phyloP scores from a whole-genome alignment of 2,329 filamentous ascomycete species.

The Sporothrix globosa region DNA sequence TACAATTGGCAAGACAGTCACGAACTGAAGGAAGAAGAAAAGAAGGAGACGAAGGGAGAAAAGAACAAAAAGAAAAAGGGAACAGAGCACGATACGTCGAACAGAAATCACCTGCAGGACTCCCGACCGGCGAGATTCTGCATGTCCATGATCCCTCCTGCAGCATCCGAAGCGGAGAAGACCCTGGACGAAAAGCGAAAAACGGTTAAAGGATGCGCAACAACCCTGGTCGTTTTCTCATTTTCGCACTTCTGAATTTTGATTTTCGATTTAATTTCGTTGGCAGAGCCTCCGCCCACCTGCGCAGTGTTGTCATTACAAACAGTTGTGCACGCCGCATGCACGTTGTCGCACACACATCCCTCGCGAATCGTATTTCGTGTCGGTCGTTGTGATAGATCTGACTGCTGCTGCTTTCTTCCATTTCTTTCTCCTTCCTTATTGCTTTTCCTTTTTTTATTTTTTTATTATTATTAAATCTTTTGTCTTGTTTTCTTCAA shows the following conservation, averaged over 20 bases:
- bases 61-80: no score
- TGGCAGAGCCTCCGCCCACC: slow-evolving; percentile 18
- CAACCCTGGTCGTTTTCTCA: not conserved
- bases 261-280: not conserved
- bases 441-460: not conserved
- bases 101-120: not conserved
- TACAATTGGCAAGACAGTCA: not conserved
- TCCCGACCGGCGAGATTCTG: not conserved
- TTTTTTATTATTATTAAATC: not conserved
- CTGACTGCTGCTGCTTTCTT: not conserved
- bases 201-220: slow-evolving; percentile 13
- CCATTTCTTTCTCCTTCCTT: not conserved
- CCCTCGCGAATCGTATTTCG: slow-evolving; percentile 21
- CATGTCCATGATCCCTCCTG: slow-evolving; percentile 11
- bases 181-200: slow-evolving; percentile 6
- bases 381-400: slow-evolving; percentile 12
- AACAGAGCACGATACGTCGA: not conserved
- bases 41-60: not conserved
- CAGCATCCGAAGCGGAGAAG: slow-evolving; percentile 22
- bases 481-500: not conserved
- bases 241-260: not conserved
- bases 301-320: slow-evolving; percentile 8
- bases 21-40: not conserved
- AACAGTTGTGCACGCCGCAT: not conserved
- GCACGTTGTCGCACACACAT: not conserved